These are phyloP conservation scores for Emmonsia crescens DNA, from an alignment of 2,329 filamentous ascomycete species.

Conservation along the genomic window DNA sequence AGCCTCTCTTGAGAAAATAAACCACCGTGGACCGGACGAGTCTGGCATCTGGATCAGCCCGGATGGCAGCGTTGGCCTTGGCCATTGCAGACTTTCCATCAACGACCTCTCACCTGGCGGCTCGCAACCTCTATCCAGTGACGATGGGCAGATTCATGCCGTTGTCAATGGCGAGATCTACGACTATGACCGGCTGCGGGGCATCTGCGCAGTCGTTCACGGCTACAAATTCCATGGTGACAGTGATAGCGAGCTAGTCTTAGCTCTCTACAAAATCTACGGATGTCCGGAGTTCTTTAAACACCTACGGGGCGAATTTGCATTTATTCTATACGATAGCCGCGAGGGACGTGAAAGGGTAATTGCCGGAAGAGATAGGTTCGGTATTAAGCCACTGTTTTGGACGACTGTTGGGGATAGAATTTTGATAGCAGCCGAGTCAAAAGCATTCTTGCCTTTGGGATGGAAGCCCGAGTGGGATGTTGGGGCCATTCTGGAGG, in stretches of 20 bases:
- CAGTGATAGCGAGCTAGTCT: conserved; percentile 43
- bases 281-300: conserved; percentile 35
- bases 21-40: conserved; percentile 38
- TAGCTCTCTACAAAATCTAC: conserved; percentile 43
- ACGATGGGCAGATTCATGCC: conserved; percentile 37
- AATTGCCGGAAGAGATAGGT: conserved; percentile 43
- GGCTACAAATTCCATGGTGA: conserved; percentile 38
- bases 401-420: conserved; percentile 35
- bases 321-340: conserved; percentile 43
- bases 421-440: conserved; percentile 43
- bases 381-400: conserved; percentile 48
- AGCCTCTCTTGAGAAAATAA: conserved; percentile 26
- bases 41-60: conserved; percentile 37
- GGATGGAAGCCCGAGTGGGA: conserved; percentile 46
- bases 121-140: conserved; percentile 37
- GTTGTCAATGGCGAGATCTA: conserved; percentile 54
- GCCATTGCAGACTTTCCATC: conserved; percentile 43
- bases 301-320: conserved; percentile 45
- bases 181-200: conserved; percentile 38
- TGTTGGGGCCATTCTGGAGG: conserved; percentile 35
- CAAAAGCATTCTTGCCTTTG: conserved; percentile 43
- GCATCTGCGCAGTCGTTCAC: conserved; percentile 20
- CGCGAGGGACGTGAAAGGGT: conserved; percentile 26
- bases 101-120: conserved; percentile 42
- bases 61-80: conserved; percentile 36